Conservation (phyloP, 169 alveolate genomes). For the Plasmodium adleri region DNA sequence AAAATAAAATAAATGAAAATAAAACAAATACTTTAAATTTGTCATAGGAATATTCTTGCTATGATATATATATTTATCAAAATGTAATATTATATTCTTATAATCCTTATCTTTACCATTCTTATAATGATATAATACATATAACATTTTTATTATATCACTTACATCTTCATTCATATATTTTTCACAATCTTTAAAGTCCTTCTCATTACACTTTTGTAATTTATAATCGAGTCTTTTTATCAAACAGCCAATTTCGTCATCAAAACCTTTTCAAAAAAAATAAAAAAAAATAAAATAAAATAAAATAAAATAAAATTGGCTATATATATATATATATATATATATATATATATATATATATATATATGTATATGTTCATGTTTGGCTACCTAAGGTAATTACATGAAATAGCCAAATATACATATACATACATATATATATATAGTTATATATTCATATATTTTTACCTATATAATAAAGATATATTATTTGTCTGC, state of each 20-base stretch:
- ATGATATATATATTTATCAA: conserved; percentile 43
- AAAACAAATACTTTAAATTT: conserved; percentile 53
- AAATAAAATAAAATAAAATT: not conserved
- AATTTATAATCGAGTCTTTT: conserved; percentile 20
- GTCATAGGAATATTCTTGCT: conserved; percentile 30
- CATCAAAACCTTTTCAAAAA: conserved; percentile 40
- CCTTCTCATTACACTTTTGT: conserved; percentile 21
- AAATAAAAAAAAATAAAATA: not conserved
- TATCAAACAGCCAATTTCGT: conserved; percentile 17
- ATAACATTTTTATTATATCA: conserved; percentile 69
- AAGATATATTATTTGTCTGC: conserved; percentile 63
- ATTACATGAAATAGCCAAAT: not conserved
- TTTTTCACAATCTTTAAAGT: conserved; percentile 25
- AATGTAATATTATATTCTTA: conserved; percentile 23
- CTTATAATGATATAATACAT: conserved; percentile 27
- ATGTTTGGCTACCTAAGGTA: not conserved
- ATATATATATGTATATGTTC: not conserved
- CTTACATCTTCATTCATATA: conserved; percentile 44
- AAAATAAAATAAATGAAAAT: conserved; percentile 63
- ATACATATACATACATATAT: not conserved
- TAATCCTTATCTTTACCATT: conserved; percentile 14
- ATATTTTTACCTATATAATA: conserved; percentile 51
- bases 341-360: not conserved
- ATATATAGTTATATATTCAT: too few relatives aligned
- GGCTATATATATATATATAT: not conserved